These are phyloP conservation scores for Viola odorata DNA, from an alignment of 345 rosid species.

Conservation along the genomic window DNA sequence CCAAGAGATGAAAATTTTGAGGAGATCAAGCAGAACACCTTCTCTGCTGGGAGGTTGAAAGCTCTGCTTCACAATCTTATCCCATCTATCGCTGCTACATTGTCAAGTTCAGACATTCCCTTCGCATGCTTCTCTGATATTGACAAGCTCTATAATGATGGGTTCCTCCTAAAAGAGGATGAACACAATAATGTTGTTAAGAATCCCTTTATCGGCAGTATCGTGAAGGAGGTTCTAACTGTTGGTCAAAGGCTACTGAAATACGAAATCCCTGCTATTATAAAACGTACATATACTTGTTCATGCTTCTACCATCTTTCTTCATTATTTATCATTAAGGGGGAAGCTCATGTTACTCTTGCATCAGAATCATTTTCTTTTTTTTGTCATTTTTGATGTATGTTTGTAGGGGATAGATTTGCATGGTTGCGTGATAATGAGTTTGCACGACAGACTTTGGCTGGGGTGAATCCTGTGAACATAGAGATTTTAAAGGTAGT, in stretches of 20 bases:
- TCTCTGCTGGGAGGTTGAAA: constrained; percentile 78
- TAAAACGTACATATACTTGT: constrained; percentile 43
- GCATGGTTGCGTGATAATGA: constrained; percentile 91
- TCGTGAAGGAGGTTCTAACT: constrained; percentile 44
- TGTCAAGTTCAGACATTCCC: constrained; percentile 71
- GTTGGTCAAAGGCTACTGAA: constrained; percentile 55
- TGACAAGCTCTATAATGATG: constrained; percentile 59
- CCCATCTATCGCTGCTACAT: constrained; percentile 70
- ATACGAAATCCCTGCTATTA: constrained; percentile 74
- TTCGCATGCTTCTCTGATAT: constrained; percentile 90
- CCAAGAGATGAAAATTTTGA: constrained; percentile 95
- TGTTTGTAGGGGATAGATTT: constrained; percentile 71
- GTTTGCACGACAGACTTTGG: constrained; percentile 86
- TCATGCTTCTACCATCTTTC: background rate
- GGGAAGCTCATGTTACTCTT: background rate
- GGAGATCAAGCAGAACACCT: constrained; percentile 78
- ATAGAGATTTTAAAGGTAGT: constrained; percentile 66
- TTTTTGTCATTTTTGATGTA: background rate
- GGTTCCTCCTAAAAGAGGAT: constrained; percentile 50
- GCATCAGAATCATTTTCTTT: constrained; percentile 1
- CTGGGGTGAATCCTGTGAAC: constrained; percentile 89
- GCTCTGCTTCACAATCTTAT: constrained; percentile 88
- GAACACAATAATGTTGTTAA: constrained; percentile 23
- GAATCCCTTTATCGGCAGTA: constrained; percentile 24
- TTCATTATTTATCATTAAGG: background rate